Conservation (phyloP, 2,329 filamentous ascomycete species). For the Metarhizium guizhouense region DNA sequence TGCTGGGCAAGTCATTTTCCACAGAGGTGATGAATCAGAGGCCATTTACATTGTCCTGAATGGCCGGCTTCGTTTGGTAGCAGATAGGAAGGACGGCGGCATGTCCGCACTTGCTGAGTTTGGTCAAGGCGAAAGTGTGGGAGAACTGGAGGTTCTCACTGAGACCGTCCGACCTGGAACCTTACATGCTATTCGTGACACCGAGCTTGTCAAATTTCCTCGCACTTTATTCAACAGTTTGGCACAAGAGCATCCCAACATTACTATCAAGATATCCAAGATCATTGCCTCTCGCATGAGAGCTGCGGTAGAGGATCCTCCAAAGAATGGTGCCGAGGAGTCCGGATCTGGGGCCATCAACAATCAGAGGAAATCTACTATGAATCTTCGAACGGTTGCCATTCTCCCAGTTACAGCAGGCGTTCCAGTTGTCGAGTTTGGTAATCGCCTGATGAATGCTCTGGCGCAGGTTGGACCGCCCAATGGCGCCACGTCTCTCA, state of each 20-base stretch:
- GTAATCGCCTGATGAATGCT: slow-evolving; percentile 78
- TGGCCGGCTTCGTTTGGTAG: slow-evolving; percentile 75
- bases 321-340: slow-evolving; percentile 58
- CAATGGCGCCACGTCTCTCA: slow-evolving; percentile 84
- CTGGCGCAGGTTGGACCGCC: slow-evolving; percentile 80
- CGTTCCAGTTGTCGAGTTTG: slow-evolving; percentile 91
- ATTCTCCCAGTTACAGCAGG: slow-evolving; percentile 85
- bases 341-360: slow-evolving; percentile 44
- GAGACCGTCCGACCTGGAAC: slow-evolving; percentile 87
- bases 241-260: slow-evolving; percentile 92
- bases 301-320: slow-evolving; percentile 72
- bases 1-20: slow-evolving; percentile 88
- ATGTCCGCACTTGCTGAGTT: slow-evolving; percentile 86
- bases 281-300: slow-evolving; percentile 96
- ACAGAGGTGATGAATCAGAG: slow-evolving; percentile 90
- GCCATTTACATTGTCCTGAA: slow-evolving; percentile 98
- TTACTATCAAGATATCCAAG: slow-evolving; percentile 98
- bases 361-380: slow-evolving; percentile 65
- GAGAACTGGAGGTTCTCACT: slow-evolving; percentile 92
- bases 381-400: slow-evolving; percentile 88
- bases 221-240: slow-evolving; percentile 95
- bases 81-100: slow-evolving; percentile 71
- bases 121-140: slow-evolving; percentile 94
- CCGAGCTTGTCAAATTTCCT: slow-evolving; percentile 91
- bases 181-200: slow-evolving; percentile 91